Evolutionary conservation across 768 basidiomycete genomes (phyloP).

Genomic region (Phanerochaete sordida): DNA sequence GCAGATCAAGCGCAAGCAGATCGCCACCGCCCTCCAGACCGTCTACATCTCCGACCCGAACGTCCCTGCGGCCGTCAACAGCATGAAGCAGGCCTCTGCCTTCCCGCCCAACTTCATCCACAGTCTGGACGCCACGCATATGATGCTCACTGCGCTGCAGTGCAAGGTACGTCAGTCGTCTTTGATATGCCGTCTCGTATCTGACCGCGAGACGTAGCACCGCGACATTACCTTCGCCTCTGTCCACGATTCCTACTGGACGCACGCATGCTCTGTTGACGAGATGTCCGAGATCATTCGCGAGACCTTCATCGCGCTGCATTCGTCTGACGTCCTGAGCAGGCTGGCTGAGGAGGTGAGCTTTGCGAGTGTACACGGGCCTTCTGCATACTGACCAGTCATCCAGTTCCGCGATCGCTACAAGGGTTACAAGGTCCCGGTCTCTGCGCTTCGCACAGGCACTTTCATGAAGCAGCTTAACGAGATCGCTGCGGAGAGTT

Average conservation of each 20-base stretch:
- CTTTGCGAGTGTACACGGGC: neutral
- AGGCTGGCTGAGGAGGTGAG: slow-evolving; percentile 73
- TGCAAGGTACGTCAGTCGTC: slow-evolving; percentile 60
- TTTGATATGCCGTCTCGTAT: neutral
- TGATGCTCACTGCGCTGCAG: slow-evolving; percentile 94
- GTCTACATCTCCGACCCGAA: slow-evolving; percentile 90
- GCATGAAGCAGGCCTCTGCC: slow-evolving; percentile 87
- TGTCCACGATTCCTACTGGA: slow-evolving; percentile 99
- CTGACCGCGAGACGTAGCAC: no score
- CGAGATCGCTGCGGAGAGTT: slow-evolving; percentile 33
- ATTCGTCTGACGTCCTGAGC: slow-evolving; percentile 79
- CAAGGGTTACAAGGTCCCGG: slow-evolving; percentile 63
- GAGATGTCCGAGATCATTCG: slow-evolving; percentile 87
- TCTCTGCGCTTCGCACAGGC: slow-evolving; percentile 39
- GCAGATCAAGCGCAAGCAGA: slow-evolving; percentile 75
- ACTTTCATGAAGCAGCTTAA: slow-evolving; percentile 39
- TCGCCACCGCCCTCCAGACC: slow-evolving; percentile 80
- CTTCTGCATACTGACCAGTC: neutral
- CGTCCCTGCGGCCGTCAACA: slow-evolving; percentile 73
- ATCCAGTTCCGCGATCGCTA: slow-evolving; percentile 74
- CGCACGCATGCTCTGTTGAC: slow-evolving; percentile 85
- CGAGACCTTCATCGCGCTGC: slow-evolving; percentile 89
- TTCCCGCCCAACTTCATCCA: slow-evolving; percentile 99
- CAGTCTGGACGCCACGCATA: slow-evolving; percentile 96
- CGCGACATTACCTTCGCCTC: slow-evolving; percentile 83